These are phyloP conservation scores for Fusarium zealandicum DNA, from an alignment of 2,329 filamentous ascomycete species.

Conservation along the genomic window DNA sequence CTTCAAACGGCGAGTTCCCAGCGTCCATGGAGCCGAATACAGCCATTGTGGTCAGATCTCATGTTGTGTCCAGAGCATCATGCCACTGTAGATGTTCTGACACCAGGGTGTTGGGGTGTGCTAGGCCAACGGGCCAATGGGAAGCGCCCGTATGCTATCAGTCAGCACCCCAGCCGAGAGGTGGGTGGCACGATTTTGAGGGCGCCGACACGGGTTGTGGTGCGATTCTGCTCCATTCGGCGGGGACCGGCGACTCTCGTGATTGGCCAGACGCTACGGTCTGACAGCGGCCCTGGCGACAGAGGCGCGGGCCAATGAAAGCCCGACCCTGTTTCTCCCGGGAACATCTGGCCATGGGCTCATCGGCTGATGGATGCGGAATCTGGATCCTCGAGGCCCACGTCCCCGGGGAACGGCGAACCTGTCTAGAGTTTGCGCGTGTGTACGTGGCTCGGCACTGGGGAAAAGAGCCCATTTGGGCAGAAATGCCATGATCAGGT, in stretches of 20 bases:
- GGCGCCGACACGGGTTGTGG: constrained; percentile 28
- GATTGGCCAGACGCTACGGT: constrained; percentile 32
- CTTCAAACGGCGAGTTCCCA: constrained; percentile 39
- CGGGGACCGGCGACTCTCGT: constrained; percentile 35
- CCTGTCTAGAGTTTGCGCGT: constrained; percentile 4
- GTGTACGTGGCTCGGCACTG: constrained; percentile 4
- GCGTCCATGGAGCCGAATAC: constrained; percentile 27
- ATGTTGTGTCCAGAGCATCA: constrained; percentile 37
- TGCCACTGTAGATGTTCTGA: constrained; percentile 32
- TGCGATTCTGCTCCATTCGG: constrained; percentile 40
- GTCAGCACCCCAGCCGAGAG: constrained; percentile 36
- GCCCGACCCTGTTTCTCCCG: constrained; percentile 37
- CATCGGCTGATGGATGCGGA: constrained; percentile 27
- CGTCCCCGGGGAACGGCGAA: constrained; percentile 23
- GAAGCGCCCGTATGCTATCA: not conserved
- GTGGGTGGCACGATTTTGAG: constrained; percentile 39
- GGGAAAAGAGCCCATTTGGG: not conserved
- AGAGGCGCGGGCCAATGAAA: constrained; percentile 13
- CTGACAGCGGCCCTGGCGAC: constrained; percentile 20
- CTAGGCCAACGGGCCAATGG: constrained; percentile 28
- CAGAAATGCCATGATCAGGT: constrained; percentile 32
- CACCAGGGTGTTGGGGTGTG: constrained; percentile 24
- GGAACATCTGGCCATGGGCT: constrained; percentile 29
- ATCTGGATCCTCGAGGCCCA: constrained; percentile 12
- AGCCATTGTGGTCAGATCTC: constrained; percentile 42